Conservation (phyloP, 495 filamentous ascomycete species). For the Haplographium delicatum region DNA sequence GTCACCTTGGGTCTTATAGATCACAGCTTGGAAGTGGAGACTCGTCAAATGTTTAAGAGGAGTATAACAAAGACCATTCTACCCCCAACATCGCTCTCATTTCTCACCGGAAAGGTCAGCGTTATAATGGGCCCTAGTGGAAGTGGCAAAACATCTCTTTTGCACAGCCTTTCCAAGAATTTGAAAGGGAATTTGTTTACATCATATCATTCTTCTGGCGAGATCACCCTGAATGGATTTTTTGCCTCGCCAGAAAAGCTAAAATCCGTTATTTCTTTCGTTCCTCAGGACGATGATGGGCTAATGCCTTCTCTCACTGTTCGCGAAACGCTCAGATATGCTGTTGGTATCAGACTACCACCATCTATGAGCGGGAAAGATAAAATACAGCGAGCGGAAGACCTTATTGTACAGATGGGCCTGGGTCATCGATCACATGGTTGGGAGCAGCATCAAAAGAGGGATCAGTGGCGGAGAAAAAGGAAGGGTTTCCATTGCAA, state of each 20-base stretch:
- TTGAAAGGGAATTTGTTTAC: background rate
- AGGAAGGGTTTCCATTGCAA: slow-evolving; percentile 88
- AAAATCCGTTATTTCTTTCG: background rate
- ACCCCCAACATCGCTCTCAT: background rate
- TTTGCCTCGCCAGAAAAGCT: background rate
- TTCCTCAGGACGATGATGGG: slow-evolving; percentile 1
- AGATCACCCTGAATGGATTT: background rate
- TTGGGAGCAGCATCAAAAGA: slow-evolving; percentile 68
- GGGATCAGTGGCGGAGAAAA: slow-evolving; percentile 94
- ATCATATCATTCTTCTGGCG: background rate
- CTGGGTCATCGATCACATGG: background rate
- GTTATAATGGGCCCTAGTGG: background rate
- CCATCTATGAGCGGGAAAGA: background rate
- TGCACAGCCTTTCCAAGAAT: background rate
- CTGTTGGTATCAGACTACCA: background rate
- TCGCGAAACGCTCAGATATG: background rate
- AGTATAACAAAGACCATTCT: background rate
- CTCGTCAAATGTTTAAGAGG: background rate
- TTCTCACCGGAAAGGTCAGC: background rate
- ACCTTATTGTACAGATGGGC: background rate
- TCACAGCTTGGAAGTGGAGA: background rate
- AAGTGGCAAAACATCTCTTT: background rate
- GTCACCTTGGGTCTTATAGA: background rate
- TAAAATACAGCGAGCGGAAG: background rate
- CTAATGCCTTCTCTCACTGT: slow-evolving; percentile 1